Evolutionary conservation across 306 rosid genomes (phyloP).

Genomic region (Corylus heterophylla): DNA sequence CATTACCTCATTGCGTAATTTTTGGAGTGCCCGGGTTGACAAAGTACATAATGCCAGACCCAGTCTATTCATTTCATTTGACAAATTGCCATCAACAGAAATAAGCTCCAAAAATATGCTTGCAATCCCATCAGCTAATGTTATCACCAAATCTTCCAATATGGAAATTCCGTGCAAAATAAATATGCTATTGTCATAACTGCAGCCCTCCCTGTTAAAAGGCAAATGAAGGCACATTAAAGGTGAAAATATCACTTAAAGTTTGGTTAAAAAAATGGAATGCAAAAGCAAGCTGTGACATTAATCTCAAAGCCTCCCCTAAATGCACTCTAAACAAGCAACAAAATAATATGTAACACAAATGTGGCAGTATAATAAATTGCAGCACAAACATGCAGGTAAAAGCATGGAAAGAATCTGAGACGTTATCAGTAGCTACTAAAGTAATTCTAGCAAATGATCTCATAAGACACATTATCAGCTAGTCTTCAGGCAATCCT

Average conservation of each 20-base stretch:
- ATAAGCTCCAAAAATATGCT: constrained; percentile 83
- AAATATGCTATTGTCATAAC: constrained; percentile 57
- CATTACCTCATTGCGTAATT: constrained; percentile 84
- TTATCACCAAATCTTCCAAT: constrained; percentile 85
- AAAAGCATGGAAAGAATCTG: background rate
- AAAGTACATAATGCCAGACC: constrained; percentile 67
- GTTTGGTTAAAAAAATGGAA: background rate
- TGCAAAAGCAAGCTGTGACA: background rate
- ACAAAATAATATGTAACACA: background rate
- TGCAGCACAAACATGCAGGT: background rate
- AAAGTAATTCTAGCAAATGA: background rate
- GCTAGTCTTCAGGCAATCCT: background rate
- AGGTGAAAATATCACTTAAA: constrained; percentile 13
- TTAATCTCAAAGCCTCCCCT: constrained; percentile 7
- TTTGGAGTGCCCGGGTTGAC: constrained; percentile 90
- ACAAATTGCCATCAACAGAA: constrained; percentile 80
- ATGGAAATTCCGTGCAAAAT: constrained; percentile 70
- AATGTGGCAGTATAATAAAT: background rate
- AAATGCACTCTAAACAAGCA: constrained; percentile 22
- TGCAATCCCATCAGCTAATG: constrained; percentile 84
- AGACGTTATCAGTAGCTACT: background rate
- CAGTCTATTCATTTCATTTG: constrained; percentile 57
- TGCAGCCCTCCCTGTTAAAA: constrained; percentile 60
- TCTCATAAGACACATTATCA: background rate
- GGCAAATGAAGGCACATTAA: constrained; percentile 26